Conservation (phyloP, 1,284 basidiomycete species). For the Cryptococcus deneoformans region DNA sequence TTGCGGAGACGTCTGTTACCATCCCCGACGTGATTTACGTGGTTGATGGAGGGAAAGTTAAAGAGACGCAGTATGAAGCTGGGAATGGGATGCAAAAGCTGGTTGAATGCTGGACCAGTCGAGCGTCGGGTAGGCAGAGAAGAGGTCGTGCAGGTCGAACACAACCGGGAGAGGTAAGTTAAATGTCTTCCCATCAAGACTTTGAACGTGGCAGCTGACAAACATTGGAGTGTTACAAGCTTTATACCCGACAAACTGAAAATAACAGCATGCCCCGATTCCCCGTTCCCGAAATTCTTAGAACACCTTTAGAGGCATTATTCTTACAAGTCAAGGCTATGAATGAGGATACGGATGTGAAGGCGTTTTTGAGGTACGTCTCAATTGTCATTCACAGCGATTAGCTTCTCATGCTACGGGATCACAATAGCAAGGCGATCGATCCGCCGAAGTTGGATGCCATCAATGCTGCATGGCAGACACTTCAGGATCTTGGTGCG, state of each 20-base stretch:
- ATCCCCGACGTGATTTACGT: constrained; percentile 88
- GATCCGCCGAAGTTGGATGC: constrained; percentile 75
- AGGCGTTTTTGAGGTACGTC: constrained; percentile 53
- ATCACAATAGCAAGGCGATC: constrained; percentile 60
- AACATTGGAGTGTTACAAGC: constrained; percentile 61
- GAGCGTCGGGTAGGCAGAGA: constrained; percentile 78
- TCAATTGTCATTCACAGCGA: not conserved
- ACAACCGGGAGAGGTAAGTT: constrained; percentile 59
- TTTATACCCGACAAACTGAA: constrained; percentile 71
- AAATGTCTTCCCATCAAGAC: not conserved
- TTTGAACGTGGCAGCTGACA: not conserved
- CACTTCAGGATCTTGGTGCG: constrained; percentile 75
- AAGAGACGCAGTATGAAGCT: constrained; percentile 81
- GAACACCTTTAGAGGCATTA: constrained; percentile 83
- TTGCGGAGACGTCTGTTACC: constrained; percentile 85
- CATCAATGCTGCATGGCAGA: constrained; percentile 73
- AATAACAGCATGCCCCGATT: constrained; percentile 68
- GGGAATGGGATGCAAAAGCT: constrained; percentile 72
- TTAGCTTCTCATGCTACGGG: not conserved
- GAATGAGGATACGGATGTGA: constrained; percentile 74
- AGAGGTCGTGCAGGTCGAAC: constrained; percentile 89
- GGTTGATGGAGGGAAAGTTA: constrained; percentile 81
- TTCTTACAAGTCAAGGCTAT: constrained; percentile 80
- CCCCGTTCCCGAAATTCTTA: constrained; percentile 81
- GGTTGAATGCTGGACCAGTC: constrained; percentile 65